Conservation (phyloP, 75 land plant genomes). For the Selaginella moellendorffii region DNA sequence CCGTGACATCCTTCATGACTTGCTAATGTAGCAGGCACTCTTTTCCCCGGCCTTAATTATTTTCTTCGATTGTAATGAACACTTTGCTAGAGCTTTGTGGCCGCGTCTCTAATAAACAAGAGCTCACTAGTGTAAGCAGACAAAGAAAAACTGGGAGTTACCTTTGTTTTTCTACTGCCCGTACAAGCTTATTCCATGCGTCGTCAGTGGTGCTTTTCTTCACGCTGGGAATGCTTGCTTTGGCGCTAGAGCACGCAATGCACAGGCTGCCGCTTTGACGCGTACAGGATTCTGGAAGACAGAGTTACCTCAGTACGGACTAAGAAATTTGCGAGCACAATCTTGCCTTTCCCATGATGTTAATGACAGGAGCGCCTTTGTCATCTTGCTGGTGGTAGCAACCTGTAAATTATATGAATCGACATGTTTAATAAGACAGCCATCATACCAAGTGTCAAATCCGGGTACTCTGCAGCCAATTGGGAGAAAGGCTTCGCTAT, state of each 20-base stretch:
- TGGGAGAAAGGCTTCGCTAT: conserved; percentile 39
- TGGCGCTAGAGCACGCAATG: conserved; percentile 25
- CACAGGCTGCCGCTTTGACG: conserved; percentile 23
- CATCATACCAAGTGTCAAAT: conserved; percentile 44
- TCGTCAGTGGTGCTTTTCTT: background rate
- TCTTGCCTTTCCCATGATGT: conserved; percentile 51
- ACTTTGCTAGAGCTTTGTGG: too few relatives aligned
- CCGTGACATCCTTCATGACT: too few relatives aligned
- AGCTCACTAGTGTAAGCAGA: too few relatives aligned
- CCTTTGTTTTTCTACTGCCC: too few relatives aligned
- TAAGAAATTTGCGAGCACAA: background rate
- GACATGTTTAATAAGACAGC: background rate
- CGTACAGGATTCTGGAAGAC: conserved; percentile 29
- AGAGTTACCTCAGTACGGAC: background rate
- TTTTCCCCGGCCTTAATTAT: too few relatives aligned
- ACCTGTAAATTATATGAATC: conserved; percentile 26
- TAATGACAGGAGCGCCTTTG: conserved; percentile 32
- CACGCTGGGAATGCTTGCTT: conserved; percentile 20
- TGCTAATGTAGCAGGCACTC: too few relatives aligned
- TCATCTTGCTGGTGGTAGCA: conserved; percentile 32
- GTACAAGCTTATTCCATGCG: background rate
- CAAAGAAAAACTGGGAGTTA: too few relatives aligned
- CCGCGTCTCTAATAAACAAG: too few relatives aligned
- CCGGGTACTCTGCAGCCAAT: conserved; percentile 44
- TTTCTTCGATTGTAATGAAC: too few relatives aligned